Conservation (phyloP, 306 rosid genomes). For the Sicyos edulis region DNA sequence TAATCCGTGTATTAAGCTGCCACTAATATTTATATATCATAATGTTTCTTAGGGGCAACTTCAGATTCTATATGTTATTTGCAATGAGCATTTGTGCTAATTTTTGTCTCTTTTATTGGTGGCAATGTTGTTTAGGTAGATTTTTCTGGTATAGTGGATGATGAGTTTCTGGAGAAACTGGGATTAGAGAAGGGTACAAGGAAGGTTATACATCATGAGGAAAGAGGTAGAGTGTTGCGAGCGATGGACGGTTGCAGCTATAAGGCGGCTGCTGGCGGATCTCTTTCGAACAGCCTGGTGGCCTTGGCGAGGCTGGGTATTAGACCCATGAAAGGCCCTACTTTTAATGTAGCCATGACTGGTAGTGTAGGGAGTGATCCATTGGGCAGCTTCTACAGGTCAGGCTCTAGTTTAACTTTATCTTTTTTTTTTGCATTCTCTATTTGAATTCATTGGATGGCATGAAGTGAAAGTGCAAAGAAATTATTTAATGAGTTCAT, state of each 20-base stretch:
- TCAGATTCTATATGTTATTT: neutral
- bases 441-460: neutral
- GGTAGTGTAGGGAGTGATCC: constrained; percentile 92
- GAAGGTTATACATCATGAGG: constrained; percentile 85
- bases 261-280: constrained; percentile 98
- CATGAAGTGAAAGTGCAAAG: neutral
- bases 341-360: constrained; percentile 79
- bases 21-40: neutral
- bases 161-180: constrained; percentile 60
- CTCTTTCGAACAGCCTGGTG: constrained; percentile 86
- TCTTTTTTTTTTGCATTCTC: neutral
- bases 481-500: neutral
- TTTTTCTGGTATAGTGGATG: constrained; percentile 81
- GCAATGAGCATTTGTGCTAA: neutral
- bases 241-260: constrained; percentile 98
- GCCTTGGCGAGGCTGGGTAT: constrained; percentile 86
- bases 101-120: neutral
- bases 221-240: constrained; percentile 79
- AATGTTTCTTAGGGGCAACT: neutral
- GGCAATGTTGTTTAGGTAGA: constrained; percentile 51
- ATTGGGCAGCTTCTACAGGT: constrained; percentile 93
- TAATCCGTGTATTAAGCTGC: neutral
- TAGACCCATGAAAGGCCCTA: constrained; percentile 42
- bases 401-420: constrained; percentile 20
- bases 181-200: constrained; percentile 84